A percentile compares a stretch with the other conserved stretches of the same genome.
Conservation (phyloP, 148 eudicot species). For the Talinum fruticosum region DNA sequence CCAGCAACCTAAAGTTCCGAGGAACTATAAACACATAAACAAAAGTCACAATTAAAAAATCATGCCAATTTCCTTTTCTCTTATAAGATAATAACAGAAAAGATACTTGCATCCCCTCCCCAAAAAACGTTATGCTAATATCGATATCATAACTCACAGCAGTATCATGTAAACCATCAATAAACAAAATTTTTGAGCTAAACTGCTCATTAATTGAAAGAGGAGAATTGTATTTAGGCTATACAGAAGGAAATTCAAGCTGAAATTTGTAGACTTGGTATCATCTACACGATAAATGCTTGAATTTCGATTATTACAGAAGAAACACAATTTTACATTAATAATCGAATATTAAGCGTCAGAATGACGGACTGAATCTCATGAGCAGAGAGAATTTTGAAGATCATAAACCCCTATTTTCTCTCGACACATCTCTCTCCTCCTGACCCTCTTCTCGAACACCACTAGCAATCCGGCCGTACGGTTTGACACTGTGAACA, state of each 20-base stretch:
- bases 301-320: too few relatives aligned
- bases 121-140: too few relatives aligned
- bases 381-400: not conserved
- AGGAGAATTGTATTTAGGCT: not conserved
- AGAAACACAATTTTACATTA: not conserved
- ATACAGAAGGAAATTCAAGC: too few relatives aligned
- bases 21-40: constrained; percentile 42
- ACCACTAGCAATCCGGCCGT: constrained; percentile 29
- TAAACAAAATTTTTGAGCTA: not conserved
- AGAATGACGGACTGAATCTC: not conserved
- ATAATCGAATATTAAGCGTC: not conserved
- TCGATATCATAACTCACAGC: not conserved
- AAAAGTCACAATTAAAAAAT: not conserved
- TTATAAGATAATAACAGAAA: too few relatives aligned
- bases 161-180: not conserved
- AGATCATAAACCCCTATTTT: not conserved
- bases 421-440: not conserved
- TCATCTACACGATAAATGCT: not conserved
- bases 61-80: not conserved
- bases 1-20: constrained; percentile 61
- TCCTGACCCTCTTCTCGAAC: not conserved
- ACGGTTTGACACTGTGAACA: constrained; percentile 76
- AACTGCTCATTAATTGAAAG: not conserved
- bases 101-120: too few relatives aligned
- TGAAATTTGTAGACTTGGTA: too few relatives aligned